Conservation (phyloP, 192 early-diverging fungal species). For the Podila clonocystis region DNA sequence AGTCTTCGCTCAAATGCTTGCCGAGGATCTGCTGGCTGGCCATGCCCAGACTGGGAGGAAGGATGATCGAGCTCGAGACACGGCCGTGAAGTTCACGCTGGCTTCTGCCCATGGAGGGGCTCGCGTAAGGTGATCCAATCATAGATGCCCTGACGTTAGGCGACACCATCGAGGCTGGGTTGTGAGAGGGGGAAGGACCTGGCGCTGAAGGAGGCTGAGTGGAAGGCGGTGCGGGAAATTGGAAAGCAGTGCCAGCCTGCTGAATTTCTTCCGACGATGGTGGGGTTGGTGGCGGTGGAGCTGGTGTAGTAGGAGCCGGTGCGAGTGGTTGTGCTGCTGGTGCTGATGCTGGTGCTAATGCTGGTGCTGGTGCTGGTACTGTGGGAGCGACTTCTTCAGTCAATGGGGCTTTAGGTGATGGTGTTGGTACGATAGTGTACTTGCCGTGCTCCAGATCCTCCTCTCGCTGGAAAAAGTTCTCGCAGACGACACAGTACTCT, state of each 20-base stretch:
- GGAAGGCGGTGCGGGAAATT: not conserved
- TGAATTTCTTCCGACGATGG: slow-evolving; percentile 52
- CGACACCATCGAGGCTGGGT: slow-evolving; percentile 1
- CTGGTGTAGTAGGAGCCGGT: slow-evolving; percentile 5
- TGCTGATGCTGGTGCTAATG: slow-evolving; percentile 33
- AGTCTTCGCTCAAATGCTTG: slow-evolving; percentile 31
- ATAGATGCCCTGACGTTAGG: slow-evolving; percentile 12
- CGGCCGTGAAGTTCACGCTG: slow-evolving; percentile 28
- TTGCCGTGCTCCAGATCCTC: slow-evolving; percentile 46
- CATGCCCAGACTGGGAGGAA: slow-evolving; percentile 23
- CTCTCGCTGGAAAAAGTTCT: slow-evolving; percentile 49
- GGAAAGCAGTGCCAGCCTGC: not conserved
- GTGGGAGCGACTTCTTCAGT: too few relatives aligned
- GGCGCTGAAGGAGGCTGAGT: not conserved
- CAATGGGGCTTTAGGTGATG: not conserved
- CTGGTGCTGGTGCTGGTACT: slow-evolving; percentile 25
- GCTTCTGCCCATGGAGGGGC: slow-evolving; percentile 19
- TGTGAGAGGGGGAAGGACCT: not conserved
- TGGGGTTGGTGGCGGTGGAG: slow-evolving; percentile 4
- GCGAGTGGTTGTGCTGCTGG: slow-evolving; percentile 22
- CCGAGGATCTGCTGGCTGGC: slow-evolving; percentile 37
- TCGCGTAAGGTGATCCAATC: slow-evolving; percentile 18
- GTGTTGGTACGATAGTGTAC: slow-evolving; percentile 17
- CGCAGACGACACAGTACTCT: slow-evolving; percentile 55
- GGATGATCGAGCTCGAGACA: slow-evolving; percentile 25